These are phyloP conservation scores for Boletus reticulatus DNA, from an alignment of 768 basidiomycete genomes.

Conservation along the genomic window DNA sequence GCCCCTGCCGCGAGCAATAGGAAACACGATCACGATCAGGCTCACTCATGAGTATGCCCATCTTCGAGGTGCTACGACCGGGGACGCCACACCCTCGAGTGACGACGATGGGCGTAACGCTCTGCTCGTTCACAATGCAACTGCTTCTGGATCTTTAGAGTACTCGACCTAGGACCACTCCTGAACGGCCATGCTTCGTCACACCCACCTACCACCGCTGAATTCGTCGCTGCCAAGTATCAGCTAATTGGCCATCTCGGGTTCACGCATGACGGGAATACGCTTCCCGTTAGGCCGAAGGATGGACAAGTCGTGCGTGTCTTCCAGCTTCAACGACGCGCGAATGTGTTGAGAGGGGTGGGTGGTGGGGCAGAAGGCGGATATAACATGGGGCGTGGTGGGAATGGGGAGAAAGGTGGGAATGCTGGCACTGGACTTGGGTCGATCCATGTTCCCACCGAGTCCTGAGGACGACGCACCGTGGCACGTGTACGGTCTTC, in stretches of 20 bases:
- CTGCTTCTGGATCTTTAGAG: conserved; percentile 42
- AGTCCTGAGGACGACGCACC: conserved; percentile 27
- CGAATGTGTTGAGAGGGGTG: conserved; percentile 14
- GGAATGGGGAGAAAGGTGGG: not conserved
- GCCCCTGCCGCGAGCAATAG: conserved; percentile 45
- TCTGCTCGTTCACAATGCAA: not conserved
- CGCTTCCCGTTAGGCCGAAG: conserved; percentile 36
- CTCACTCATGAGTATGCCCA: conserved; percentile 1
- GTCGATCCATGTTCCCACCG: not conserved
- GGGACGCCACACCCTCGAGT: conserved; percentile 10
- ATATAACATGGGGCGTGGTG: not conserved
- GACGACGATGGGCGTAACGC: conserved; percentile 12
- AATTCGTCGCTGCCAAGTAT: conserved; percentile 40
- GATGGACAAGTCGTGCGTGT: conserved; percentile 55
- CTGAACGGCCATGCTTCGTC: conserved; percentile 8
- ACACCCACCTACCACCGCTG: conserved; percentile 17
- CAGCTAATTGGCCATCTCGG: conserved; percentile 45
- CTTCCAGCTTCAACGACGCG: conserved; percentile 38
- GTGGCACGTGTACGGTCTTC: conserved; percentile 65
- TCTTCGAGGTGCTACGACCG: conserved; percentile 22
- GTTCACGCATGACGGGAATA: conserved; percentile 37
- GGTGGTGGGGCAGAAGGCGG: not conserved
- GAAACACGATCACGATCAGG: conserved; percentile 9
- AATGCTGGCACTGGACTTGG: not conserved
- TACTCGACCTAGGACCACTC: conserved; percentile 50